A percentile compares a stretch with the other conserved stretches of the same genome.
Evolutionary conservation across 176 grass and related monocot species (phyloP).

Genomic region (Aechmea fasciata): DNA sequence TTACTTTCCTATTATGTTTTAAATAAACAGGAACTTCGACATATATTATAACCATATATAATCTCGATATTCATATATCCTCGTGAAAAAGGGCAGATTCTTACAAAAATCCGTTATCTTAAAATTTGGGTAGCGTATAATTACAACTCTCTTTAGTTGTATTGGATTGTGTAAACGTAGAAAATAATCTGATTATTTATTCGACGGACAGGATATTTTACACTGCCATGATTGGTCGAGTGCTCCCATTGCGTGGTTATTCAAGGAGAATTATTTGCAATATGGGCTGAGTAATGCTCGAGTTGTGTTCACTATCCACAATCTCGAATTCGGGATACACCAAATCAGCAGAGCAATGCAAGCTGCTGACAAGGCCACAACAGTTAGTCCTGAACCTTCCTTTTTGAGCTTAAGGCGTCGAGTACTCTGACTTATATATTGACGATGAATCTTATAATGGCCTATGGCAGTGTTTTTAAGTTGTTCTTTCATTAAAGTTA

Average conservation of each 20-base stretch:
- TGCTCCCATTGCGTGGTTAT: slow-evolving; percentile 89
- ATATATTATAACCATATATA: too few relatives aligned
- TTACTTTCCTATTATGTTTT: not conserved
- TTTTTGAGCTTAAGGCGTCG: not conserved
- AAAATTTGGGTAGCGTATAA: too few relatives aligned
- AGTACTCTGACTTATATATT: not conserved
- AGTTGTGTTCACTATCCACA: slow-evolving; percentile 94
- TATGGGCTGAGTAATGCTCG: slow-evolving; percentile 56
- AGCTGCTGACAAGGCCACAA: slow-evolving; percentile 79
- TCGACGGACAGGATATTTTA: slow-evolving; percentile 73
- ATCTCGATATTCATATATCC: too few relatives aligned
- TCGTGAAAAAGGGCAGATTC: too few relatives aligned
- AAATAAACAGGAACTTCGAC: too few relatives aligned
- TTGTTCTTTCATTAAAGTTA: not conserved
- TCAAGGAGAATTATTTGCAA: slow-evolving; percentile 68
- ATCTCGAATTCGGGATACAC: slow-evolving; percentile 86
- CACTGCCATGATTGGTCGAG: slow-evolving; percentile 99
- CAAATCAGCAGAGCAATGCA: slow-evolving; percentile 79
- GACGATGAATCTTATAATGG: not conserved
- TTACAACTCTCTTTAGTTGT: too few relatives aligned
- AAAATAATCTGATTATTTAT: not conserved
- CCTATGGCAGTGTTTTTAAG: not conserved
- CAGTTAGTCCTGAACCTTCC: slow-evolving; percentile 40
- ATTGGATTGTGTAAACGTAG: not conserved
- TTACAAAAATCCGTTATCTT: too few relatives aligned